Percentiles rank a stretch among this genome's conserved stretches.
Conservation (phyloP, 495 filamentous ascomycete species). For the Neurospora discreta region DNA sequence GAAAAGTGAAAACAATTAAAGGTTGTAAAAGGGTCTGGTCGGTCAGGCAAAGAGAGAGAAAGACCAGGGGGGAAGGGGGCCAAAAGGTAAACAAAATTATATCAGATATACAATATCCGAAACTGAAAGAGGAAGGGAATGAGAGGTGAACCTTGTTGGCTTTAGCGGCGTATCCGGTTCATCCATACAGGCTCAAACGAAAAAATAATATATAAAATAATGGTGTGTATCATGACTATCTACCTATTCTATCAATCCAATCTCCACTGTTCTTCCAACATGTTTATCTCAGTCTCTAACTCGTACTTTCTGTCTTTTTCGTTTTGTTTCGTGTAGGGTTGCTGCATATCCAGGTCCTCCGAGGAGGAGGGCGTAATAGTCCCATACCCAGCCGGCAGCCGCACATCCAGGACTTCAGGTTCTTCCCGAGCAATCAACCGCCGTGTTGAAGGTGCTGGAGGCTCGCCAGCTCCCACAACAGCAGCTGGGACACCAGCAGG, state of each 20-base stretch:
- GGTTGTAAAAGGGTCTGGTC: neutral
- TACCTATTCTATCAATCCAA: neutral
- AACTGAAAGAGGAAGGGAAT: neutral
- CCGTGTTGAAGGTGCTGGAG: neutral
- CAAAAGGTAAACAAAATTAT: neutral
- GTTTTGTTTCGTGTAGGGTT: conserved; percentile 24
- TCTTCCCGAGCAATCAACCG: conserved; percentile 36
- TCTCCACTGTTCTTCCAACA: neutral
- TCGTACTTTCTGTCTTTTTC: neutral
- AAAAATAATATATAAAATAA: neutral
- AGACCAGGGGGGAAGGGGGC: neutral
- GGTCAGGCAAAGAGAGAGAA: neutral
- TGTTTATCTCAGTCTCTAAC: neutral
- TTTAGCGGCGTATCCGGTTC: neutral
- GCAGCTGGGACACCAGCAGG: neutral
- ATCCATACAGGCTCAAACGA: neutral
- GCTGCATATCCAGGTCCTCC: conserved; percentile 35
- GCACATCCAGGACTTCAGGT: conserved; percentile 13
- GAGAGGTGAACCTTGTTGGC: neutral
- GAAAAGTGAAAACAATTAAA: neutral
- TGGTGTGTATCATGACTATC: neutral
- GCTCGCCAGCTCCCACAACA: conserved; percentile 3
- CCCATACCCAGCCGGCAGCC: conserved; percentile 29
- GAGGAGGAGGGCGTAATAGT: conserved; percentile 22
- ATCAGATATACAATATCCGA: neutral